These are phyloP conservation scores for Lasiodiplodia hormozganensis DNA, from an alignment of 2,329 filamentous ascomycete species.

Conservation along the genomic window DNA sequence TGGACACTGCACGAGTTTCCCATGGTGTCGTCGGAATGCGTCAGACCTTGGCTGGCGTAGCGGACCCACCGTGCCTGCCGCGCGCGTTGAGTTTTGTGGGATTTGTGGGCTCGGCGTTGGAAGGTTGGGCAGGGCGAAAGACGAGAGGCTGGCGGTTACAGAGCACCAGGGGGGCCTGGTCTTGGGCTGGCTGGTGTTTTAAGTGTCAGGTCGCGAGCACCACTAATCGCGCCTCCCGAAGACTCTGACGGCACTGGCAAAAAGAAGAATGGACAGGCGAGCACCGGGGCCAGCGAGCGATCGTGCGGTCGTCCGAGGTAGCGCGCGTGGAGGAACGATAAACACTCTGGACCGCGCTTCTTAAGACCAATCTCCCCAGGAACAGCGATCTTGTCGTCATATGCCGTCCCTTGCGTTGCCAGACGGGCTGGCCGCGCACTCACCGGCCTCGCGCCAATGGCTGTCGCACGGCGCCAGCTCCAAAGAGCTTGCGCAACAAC, in stretches of 20 bases:
- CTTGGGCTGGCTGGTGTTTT: constrained; percentile 10
- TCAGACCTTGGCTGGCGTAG: background rate
- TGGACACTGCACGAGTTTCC: constrained; percentile 8
- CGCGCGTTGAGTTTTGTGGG: constrained; percentile 20
- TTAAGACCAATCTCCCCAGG: constrained; percentile 15
- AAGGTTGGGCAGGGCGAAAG: background rate
- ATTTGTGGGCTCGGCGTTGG: constrained; percentile 3
- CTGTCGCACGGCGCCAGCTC: background rate
- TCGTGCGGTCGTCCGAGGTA: constrained; percentile 1
- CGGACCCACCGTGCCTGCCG: constrained; percentile 11
- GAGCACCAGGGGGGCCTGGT: constrained; percentile 7
- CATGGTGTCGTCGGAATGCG: background rate
- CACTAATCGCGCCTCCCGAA: constrained; percentile 12
- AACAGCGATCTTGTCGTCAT: constrained; percentile 19
- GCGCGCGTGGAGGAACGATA: constrained; percentile 22
- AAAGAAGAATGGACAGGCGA: constrained; percentile 6
- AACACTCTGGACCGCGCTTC: constrained; percentile 8
- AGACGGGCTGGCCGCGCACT: constrained; percentile 3
- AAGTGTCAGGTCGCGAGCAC: constrained; percentile 21
- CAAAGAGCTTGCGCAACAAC: constrained; percentile 1
- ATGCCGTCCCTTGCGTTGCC: constrained; percentile 16
- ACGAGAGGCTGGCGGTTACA: constrained; percentile 2
- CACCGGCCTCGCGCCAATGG: constrained; percentile 10
- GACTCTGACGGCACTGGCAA: constrained; percentile 21
- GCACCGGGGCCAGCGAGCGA: constrained; percentile 10